Evolutionary conservation across 2,329 filamentous ascomycete species (phyloP).

Genomic region (Trichoderma koningii): DNA sequence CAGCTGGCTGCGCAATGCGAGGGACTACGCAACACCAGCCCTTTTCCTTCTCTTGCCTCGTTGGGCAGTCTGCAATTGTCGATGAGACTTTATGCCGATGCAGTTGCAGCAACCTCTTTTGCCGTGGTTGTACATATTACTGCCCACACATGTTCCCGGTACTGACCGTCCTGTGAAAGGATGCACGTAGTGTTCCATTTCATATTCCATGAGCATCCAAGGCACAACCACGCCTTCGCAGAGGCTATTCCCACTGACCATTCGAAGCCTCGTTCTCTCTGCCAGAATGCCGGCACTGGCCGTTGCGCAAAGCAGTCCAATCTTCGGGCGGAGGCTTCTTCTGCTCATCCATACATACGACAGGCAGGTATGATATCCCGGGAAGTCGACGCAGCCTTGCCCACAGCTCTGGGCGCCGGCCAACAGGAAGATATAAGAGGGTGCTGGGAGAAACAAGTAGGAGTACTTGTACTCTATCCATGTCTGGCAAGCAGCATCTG

Average conservation of each 20-base stretch:
- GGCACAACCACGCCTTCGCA: neutral
- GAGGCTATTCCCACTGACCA: neutral
- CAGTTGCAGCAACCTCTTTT: neutral
- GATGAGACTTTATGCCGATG: neutral
- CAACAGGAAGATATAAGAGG: constrained; percentile 20
- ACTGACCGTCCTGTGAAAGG: too few species aligned
- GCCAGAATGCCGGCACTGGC: constrained; percentile 2
- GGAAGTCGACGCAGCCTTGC: constrained; percentile 18
- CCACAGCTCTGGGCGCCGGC: constrained; percentile 13
- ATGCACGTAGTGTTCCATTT: neutral
- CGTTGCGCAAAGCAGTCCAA: neutral
- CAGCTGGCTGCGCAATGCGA: constrained; percentile 1
- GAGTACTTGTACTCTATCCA: constrained; percentile 5
- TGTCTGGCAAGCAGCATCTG: constrained; percentile 18
- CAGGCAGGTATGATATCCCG: neutral
- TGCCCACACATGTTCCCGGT: too few species aligned
- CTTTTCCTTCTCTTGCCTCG: neutral
- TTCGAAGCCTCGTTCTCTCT: neutral
- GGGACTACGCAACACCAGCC: neutral
- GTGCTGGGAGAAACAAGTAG: neutral
- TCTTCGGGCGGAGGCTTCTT: constrained; percentile 17
- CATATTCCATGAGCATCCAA: neutral
- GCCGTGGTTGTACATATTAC: neutral
- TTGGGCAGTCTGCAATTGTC: neutral
- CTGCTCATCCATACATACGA: constrained; percentile 4